Evolutionary conservation across 106 monocot genomes (phyloP), one percentile per base, ranked within the genome.

Genomic region (Dendrobium catenatum): DNA sequence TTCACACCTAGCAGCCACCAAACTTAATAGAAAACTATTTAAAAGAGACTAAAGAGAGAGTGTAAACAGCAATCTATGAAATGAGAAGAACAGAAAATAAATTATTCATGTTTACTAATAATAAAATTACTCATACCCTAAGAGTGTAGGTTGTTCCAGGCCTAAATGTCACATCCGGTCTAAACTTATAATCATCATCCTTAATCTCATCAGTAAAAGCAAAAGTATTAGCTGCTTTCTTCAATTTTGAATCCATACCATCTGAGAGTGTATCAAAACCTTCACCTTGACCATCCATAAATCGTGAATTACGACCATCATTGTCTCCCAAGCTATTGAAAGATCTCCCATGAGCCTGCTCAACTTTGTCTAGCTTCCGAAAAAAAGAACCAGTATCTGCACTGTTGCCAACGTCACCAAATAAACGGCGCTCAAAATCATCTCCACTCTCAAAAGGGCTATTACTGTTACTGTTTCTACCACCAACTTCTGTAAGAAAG

Each of bases 231-330:
- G 86, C 83, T 55, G 76, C 80, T 73, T 82, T 66, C 51, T 82
- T 79, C 82, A 90, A 37, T 78, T 80, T 82, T 5, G 72, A 83
- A 80, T 86, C 83, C 80, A 90, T 77, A 22, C 84, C 86, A 88
- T 90, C 86, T 27, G 84, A 66, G 33, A 88, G 73, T 49, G 90
- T 85, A 88, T 90, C 76, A 80, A 85, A 90, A 67, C 83, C 40
- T 26, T 43, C 74, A 42, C 51, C 29, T 26, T 79, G 48, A 31
- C 82, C 85, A 61, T 67, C 76, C 41, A 80, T n/a, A 48, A 70
- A 73, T 56, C 26, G 68, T 9, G 83, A 83, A 68, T 73, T 46
- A 73, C 81, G 46, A 58, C 72, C 77, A 18, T 75, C 68, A 19
- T 40, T 66, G 26, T 55, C 76, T 66, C 18, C 37, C 20, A 68